Evolutionary conservation across 1,139 yeast genomes (phyloP).

Genomic region (Diutina ranongensis): DNA sequence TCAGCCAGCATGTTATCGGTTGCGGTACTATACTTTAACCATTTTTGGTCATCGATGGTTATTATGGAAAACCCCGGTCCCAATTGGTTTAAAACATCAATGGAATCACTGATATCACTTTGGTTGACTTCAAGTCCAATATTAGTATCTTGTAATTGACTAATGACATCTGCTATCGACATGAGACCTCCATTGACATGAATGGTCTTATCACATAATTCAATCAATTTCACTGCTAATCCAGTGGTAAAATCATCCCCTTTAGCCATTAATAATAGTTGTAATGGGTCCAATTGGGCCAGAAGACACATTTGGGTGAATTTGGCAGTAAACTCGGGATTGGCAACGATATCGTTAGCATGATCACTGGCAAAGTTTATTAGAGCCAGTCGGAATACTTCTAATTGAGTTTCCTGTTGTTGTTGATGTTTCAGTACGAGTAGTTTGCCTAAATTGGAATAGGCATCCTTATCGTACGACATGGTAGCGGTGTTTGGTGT

Average conservation of each 20-base stretch:
- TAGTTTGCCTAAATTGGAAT: constrained; percentile 13
- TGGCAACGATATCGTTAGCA: constrained; percentile 48
- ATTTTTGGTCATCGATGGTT: constrained; percentile 22
- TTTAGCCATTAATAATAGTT: constrained; percentile 19
- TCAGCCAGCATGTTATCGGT: constrained; percentile 35
- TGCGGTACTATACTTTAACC: constrained; percentile 29
- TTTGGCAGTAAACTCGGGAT: constrained; percentile 54
- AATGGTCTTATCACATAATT: constrained; percentile 59
- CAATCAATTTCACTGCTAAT: constrained; percentile 61
- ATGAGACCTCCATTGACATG: constrained; percentile 75
- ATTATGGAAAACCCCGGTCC: constrained; percentile 30
- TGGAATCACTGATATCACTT: constrained; percentile 39
- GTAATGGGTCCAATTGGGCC: constrained; percentile 78
- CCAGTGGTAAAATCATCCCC: constrained; percentile 52
- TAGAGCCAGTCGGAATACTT: constrained; percentile 50
- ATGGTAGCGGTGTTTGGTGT: not conserved
- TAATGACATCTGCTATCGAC: constrained; percentile 45
- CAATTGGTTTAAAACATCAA: constrained; percentile 16
- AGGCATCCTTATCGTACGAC: constrained; percentile 13
- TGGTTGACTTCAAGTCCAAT: constrained; percentile 24
- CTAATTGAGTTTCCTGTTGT: constrained; percentile 45
- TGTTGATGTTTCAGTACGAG: constrained; percentile 30
- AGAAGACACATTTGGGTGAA: constrained; percentile 67
- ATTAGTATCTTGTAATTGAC: constrained; percentile 16
- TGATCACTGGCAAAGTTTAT: constrained; percentile 54